Base-by-base conservation (phyloP, 371 early-diverging fungal genomes). In the Apophysomyces ossiformis region DNA sequence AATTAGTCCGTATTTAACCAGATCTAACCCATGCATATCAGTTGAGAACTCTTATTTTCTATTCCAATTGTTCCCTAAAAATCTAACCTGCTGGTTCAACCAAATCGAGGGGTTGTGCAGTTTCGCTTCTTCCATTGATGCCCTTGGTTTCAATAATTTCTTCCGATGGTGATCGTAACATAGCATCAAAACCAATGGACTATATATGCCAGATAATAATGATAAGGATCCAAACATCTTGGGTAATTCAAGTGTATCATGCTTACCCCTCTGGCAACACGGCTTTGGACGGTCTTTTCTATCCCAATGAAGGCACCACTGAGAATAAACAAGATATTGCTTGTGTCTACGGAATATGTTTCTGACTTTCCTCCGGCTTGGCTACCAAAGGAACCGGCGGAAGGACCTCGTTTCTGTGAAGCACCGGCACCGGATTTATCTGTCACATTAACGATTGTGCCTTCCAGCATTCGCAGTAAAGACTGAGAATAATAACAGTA, bases 261-360 rank as follows among this genome's bases (percentile, higher is more conserved):
- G 56, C 73, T 75, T 79, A 85, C 85, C 7, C 92, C 91, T 85
- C 90, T 91, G 12, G 91, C 89, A 0, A 93, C 69, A 32, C 96
- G 83, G 70, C 93, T 89, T 66, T 85, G 77, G 0, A 96, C 85
- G 5, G 93, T 82, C 61, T 92, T 93, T 46, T 96, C 96, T 50
- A 96, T 72, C 4, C 95, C 96, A 67, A 94, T 89, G 72, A 96
- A 96, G 0, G 96, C 96, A 13, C 96, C 96, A 63, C 93, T 93
- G 26, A 94, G 77, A 37, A 96, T 91, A 75, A 96, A 96, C 38
- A 96, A 72, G 57, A 96, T 95, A 68, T 96, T 95, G 74, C 91
- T 91, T 0, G 96, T 96, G 69, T 96, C 94, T 3, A 96, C 94
- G 11, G 87, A 82, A 69, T 90, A 92, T 2, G 90, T 84, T 39